These are phyloP conservation scores for Pseudonitzschia multiseries DNA, from an alignment of 108 stramenopile genomes.

Conservation along the genomic window DNA sequence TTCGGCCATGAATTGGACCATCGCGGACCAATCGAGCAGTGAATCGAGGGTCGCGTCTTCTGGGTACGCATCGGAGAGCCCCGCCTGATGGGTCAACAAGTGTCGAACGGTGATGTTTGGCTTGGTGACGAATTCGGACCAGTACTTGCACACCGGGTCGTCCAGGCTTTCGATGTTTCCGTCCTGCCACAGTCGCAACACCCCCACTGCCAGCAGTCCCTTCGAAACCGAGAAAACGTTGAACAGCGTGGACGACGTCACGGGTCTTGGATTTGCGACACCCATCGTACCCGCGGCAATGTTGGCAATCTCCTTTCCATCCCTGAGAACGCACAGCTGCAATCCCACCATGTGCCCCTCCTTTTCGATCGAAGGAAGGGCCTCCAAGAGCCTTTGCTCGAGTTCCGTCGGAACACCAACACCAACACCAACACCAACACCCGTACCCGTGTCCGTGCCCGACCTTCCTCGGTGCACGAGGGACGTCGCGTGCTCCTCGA, in stretches of 20 bases:
- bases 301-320: slow-evolving; percentile 30
- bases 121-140: slow-evolving; percentile 14
- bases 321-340: slow-evolving; percentile 37
- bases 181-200: slow-evolving; percentile 23
- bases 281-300: slow-evolving; percentile 36
- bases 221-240: slow-evolving; percentile 32
- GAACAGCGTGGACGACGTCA: slow-evolving; percentile 25
- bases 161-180: slow-evolving; percentile 25
- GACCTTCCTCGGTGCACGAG: too few species aligned
- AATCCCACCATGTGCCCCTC: slow-evolving; percentile 32
- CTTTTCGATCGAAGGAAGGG: neutral
- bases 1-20: slow-evolving; percentile 24
- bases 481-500: slow-evolving; percentile 13
- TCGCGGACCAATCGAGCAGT: slow-evolving; percentile 16
- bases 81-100: slow-evolving; percentile 28
- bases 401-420: too few species aligned
- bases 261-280: slow-evolving; percentile 27
- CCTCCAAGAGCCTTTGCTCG: slow-evolving; percentile 11
- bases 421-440: too few species aligned
- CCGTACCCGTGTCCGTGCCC: too few species aligned
- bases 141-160: slow-evolving; percentile 34
- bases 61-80: slow-evolving; percentile 26
- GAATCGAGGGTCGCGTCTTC: slow-evolving; percentile 18
- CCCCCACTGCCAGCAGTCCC: slow-evolving; percentile 25
- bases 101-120: slow-evolving; percentile 37